Percentiles rank a stretch among this genome's conserved stretches.
These are phyloP conservation scores for Pichia inconspicua DNA, from an alignment of 1,139 yeast species.

Conservation along the genomic window DNA sequence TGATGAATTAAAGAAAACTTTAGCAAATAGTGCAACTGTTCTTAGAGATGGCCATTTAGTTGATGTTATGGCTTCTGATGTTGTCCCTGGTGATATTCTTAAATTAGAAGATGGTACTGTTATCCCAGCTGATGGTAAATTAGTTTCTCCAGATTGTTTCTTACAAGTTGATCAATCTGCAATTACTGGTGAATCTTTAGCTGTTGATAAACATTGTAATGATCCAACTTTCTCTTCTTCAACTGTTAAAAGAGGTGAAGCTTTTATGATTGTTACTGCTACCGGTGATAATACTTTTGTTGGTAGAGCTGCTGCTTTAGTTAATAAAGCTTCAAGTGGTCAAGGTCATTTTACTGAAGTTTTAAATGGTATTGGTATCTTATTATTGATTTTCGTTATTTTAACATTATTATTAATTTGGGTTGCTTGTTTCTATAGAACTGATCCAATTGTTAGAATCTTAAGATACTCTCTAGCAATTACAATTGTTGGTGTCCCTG, in stretches of 20 bases:
- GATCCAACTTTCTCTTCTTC: constrained; percentile 90
- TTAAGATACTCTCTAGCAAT: constrained; percentile 93
- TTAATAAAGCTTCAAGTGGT: constrained; percentile 91
- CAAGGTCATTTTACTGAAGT: constrained; percentile 97
- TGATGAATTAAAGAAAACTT: constrained; percentile 86
- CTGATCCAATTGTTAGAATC: constrained; percentile 79
- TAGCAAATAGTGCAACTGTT: constrained; percentile 82
- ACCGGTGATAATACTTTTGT: constrained; percentile 92
- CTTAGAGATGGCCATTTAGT: constrained; percentile 74
- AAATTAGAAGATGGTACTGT: constrained; percentile 93
- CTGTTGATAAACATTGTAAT: constrained; percentile 88
- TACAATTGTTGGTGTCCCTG: constrained; percentile 99
- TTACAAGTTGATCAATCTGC: constrained; percentile 97
- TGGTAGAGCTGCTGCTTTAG: constrained; percentile 92
- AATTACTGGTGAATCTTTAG: constrained; percentile 95
- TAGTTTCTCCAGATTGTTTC: constrained; percentile 81
- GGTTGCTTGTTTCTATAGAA: constrained; percentile 94
- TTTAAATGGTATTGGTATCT: constrained; percentile 94
- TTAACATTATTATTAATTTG: constrained; percentile 83
- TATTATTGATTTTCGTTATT: constrained; percentile 82
- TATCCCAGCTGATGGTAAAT: constrained; percentile 93
- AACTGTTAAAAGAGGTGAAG: constrained; percentile 95
- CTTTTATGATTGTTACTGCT: constrained; percentile 89
- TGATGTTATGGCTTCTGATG: constrained; percentile 72
- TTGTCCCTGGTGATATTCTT: constrained; percentile 90